These are phyloP conservation scores for peach (Prunus persica) DNA, from an alignment of 306 rosid genomes.

Conservation along the genomic window DNA sequence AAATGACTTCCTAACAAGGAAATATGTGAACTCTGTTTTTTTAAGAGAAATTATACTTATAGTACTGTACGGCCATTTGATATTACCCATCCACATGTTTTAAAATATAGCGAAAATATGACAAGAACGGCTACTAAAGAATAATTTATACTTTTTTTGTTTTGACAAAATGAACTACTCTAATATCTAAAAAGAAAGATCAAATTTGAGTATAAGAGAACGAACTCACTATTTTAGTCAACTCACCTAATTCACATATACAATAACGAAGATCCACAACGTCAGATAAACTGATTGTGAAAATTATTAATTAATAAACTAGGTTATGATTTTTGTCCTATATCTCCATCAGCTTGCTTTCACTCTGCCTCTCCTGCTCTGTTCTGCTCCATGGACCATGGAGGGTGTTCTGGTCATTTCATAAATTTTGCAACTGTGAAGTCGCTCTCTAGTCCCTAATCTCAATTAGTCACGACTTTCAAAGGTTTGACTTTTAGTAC, in stretches of 20 bases:
- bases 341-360: background rate
- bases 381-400: constrained; percentile 11
- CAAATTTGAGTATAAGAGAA: accelerated
- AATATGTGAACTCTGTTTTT: background rate
- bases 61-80: no score
- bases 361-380: background rate
- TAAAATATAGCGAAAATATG: no score
- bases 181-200: accelerated
- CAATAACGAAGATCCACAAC: no score
- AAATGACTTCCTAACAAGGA: background rate
- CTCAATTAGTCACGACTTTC: background rate
- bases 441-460: constrained; percentile 5
- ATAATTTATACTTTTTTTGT: no score
- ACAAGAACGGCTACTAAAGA: no score
- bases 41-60: no score
- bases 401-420: background rate
- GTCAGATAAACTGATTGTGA: no score
- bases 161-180: no score
- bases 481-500: background rate
- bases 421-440: background rate
- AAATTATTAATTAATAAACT: background rate
- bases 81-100: no score
- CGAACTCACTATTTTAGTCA: no score
- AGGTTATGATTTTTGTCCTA: background rate
- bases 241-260: no score